Base-by-base conservation (phyloP, 495 filamentous ascomycete genomes). In the Parathielavia appendiculata region DNA sequence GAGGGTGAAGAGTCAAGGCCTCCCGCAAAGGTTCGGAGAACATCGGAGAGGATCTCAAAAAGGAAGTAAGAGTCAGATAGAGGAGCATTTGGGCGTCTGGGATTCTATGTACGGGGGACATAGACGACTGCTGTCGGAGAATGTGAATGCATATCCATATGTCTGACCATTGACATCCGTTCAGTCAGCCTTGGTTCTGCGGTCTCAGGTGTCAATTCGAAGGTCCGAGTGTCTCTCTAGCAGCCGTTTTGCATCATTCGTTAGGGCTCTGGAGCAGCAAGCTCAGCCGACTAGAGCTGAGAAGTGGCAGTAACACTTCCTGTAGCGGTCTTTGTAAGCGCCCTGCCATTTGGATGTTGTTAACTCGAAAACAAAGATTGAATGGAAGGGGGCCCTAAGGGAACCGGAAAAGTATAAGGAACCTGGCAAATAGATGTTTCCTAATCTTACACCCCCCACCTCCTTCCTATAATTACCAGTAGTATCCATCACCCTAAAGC, bases 1-100 rank as follows among this genome's bases (percentile, higher is more conserved):
- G 72, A 73, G 4, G 66, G 52, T 23, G 72, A 71, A 26, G 65
- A 65, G 8, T 59, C 65, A 4, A 59, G 62, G 49, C 70, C 70
- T 34, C 69, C 71, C 30, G 59, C 69, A 26, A 75, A 75, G 64
- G 43, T 74, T 32, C 70, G 70, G 51, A 72, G 69, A 56, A 57
- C 56, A 16, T 61, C 64, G 6, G 23, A 57, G 51, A 54, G 64
- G 39, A 65, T 66, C 22, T 36, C 63, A 5, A 69, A 70, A 57
- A 62, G 65, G 57, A 72, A 61, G 63, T 66, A 61, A 26, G 22
- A 6, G 16, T 34, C 16, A 30, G 4, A n/a, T 45, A 4, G 10
- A 13, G 45, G 23, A 13, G 32, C 32, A 12, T 52, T 5, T 16
- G 2, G 36, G 22, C 17, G 35, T 39, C 4, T 11, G 6, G 14